Conservation (phyloP, 208 protist genomes). For the Trichomonas vaginalis region DNA sequence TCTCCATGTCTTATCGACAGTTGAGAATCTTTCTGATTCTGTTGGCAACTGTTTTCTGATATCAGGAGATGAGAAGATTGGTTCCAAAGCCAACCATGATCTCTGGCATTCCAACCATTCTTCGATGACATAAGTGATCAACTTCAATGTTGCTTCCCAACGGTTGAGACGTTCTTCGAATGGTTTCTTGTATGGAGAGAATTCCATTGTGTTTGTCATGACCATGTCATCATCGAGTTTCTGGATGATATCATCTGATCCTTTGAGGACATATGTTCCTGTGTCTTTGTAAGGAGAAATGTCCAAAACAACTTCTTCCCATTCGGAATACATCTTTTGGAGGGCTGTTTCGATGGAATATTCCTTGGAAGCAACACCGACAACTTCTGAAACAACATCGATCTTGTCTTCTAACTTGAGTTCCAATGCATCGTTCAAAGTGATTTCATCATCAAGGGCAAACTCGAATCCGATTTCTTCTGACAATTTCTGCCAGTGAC, state of each 20-base stretch:
- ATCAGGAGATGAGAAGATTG: conserved; percentile 85
- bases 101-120: conserved; percentile 57
- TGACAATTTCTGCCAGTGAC: conserved; percentile 59
- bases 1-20: conserved; percentile 40
- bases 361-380: conserved; percentile 73
- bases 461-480: conserved; percentile 56
- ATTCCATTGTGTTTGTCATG: conserved; percentile 34
- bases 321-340: conserved; percentile 59
- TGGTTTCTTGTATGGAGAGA: conserved; percentile 54
- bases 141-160: conserved; percentile 40
- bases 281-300: conserved; percentile 51
- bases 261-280: conserved; percentile 25
- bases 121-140: conserved; percentile 45
- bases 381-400: conserved; percentile 68
- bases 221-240: conserved; percentile 27
- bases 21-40: conserved; percentile 58
- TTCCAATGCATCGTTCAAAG: conserved; percentile 60
- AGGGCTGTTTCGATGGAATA: conserved; percentile 78
- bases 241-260: conserved; percentile 22
- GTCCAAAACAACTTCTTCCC: conserved; percentile 37
- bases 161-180: conserved; percentile 38
- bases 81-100: conserved; percentile 88
- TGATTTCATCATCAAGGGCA: conserved; percentile 36
- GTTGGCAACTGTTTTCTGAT: conserved; percentile 81
- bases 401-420: conserved; percentile 57